Percentiles rank a stretch among this genome's conserved stretches.
These are phyloP conservation scores for Vitis hybrid DNA, from an alignment of 177 flowering plant genomes.

Conservation along the genomic window DNA sequence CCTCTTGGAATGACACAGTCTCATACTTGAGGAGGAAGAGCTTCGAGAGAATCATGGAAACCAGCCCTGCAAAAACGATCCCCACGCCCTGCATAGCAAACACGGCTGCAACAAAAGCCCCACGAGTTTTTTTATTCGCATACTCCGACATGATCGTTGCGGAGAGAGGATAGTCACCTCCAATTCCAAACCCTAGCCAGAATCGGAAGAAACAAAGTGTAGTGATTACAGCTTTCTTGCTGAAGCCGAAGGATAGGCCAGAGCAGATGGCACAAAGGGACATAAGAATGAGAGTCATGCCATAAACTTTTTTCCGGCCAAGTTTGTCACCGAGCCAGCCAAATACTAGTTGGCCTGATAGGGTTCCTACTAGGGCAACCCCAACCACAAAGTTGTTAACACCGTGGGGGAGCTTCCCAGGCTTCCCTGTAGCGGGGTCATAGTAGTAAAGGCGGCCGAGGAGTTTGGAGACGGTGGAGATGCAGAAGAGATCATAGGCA, in stretches of 20 bases:
- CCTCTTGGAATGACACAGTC: neutral
- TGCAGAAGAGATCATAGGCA: constrained; percentile 20
- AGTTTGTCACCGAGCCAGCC: constrained; percentile 27
- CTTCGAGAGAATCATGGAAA: constrained; percentile 6
- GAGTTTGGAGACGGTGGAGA: constrained; percentile 12
- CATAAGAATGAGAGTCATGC: constrained; percentile 26
- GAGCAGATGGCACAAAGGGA: constrained; percentile 22
- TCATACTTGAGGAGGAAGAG: neutral
- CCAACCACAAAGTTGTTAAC: constrained; percentile 15
- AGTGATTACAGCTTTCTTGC: constrained; percentile 12
- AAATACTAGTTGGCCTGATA: constrained; percentile 21
- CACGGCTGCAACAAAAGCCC: constrained; percentile 24
- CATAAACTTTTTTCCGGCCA: constrained; percentile 31
- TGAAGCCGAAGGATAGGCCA: constrained; percentile 27
- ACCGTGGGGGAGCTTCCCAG: constrained; percentile 15
- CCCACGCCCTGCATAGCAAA: constrained; percentile 30
- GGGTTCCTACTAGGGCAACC: constrained; percentile 21
- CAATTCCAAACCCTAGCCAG: constrained; percentile 24
- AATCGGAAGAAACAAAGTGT: constrained; percentile 27
- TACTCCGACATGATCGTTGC: constrained; percentile 31
- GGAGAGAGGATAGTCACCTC: constrained; percentile 27
- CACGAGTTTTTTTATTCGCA: constrained; percentile 22
- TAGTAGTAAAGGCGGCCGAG: constrained; percentile 25
- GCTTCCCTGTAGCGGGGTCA: neutral
- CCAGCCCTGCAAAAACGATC: constrained; percentile 16